Percentiles rank a stretch among this genome's conserved stretches.
These are phyloP conservation scores for Barnettozyma salicaria DNA, from an alignment of 805 yeast species.

Conservation along the genomic window DNA sequence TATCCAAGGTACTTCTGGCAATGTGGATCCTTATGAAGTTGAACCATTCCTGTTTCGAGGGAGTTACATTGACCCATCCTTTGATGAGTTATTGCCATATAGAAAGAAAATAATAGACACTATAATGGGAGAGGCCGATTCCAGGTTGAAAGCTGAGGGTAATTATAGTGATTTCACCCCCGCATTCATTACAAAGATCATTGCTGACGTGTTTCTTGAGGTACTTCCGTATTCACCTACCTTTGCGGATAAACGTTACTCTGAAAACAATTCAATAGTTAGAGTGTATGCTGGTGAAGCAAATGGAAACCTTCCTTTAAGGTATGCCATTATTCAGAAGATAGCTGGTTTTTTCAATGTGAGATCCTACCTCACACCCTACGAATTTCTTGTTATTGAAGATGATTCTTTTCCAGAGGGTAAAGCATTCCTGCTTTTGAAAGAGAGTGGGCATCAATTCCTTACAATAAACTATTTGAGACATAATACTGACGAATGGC, in stretches of 20 bases:
- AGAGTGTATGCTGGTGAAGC: conserved; percentile 10
- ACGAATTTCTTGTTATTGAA: conserved; percentile 6
- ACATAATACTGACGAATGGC: neutral
- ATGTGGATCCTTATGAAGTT: conserved; percentile 2
- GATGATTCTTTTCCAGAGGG: conserved; percentile 8
- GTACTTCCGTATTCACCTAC: neutral
- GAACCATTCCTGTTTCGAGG: conserved; percentile 13
- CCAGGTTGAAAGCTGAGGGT: neutral
- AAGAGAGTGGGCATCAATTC: neutral
- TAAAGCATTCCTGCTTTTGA: conserved; percentile 3
- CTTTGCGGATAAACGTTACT: no score
- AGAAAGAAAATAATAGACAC: conserved; percentile 9
- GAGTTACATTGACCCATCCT: conserved; percentile 18
- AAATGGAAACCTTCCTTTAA: neutral
- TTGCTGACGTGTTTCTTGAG: conserved; percentile 7
- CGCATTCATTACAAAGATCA: conserved; percentile 10
- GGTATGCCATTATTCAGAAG: conserved; percentile 9
- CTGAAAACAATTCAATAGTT: conserved; percentile 2
- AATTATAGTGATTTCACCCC: conserved; percentile 3
- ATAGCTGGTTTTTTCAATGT: conserved; percentile 6
- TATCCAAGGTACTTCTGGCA: neutral
- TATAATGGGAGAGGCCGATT: conserved; percentile 2
- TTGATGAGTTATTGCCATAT: conserved; percentile 15
- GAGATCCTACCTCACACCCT: conserved; percentile 1
- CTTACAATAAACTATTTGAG: conserved; percentile 3